Conservation (phyloP, 2,329 filamentous ascomycete genomes). For the Hansfordia pulvinata region DNA sequence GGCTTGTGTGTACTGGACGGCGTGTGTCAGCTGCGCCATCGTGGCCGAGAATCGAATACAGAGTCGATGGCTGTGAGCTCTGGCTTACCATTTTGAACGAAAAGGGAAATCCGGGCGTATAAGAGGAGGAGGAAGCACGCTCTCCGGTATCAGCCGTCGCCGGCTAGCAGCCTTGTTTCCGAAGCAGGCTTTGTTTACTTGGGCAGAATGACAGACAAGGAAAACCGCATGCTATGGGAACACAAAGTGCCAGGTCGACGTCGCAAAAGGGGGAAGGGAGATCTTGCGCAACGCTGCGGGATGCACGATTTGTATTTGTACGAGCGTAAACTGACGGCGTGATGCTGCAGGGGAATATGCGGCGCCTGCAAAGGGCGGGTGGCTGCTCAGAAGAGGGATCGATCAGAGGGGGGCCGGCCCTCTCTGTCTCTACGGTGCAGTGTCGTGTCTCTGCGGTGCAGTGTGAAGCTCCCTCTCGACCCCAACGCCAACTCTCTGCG, state of each 20-base stretch:
- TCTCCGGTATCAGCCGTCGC: conserved; percentile 16
- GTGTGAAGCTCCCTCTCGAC: no score
- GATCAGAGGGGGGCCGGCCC: no score
- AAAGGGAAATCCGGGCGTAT: conserved; percentile 6
- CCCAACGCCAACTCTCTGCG: no score
- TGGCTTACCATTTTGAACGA: conserved; percentile 11
- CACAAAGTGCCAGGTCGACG: conserved; percentile 12
- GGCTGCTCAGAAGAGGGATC: no score
- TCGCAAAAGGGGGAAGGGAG: conserved; percentile 17
- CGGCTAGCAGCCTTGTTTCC: conserved; percentile 14
- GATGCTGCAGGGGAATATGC: no score
- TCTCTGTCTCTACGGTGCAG: no score
- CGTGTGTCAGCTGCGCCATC: conserved; percentile 6
- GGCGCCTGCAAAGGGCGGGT: no score
- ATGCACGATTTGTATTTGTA: no score
- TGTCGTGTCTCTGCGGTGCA: no score
- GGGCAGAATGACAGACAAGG: conserved; percentile 13
- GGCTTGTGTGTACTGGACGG: conserved; percentile 13
- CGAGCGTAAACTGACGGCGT: no score
- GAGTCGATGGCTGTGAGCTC: conserved; percentile 1
- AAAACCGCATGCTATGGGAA: conserved; percentile 11
- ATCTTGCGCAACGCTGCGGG: no score
- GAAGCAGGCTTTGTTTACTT: conserved; percentile 15
- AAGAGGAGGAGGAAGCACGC: conserved; percentile 9
- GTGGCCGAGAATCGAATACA: neutral